phyloP scores from a whole-genome alignment of 257 asterid genomes.

The Ophiorrhiza pumila region DNA sequence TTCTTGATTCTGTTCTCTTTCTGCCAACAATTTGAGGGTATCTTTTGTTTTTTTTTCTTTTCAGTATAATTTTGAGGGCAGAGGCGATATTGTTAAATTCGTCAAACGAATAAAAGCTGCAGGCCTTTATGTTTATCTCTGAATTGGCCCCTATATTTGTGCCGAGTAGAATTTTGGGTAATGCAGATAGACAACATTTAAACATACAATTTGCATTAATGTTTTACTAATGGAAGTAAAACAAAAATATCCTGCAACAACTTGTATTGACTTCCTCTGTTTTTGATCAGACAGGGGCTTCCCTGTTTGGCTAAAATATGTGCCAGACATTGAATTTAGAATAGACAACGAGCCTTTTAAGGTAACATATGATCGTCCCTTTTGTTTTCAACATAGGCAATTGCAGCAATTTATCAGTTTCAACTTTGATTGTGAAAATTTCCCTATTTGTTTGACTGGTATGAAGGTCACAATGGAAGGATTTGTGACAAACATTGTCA shows the following conservation, averaged over 20 bases:
- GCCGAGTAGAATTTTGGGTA: constrained; percentile 96
- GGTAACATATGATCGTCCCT: too few species aligned
- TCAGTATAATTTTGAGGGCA: too few species aligned
- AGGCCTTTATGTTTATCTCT: too few species aligned
- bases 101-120: too few species aligned
- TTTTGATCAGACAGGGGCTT: constrained; percentile 68
- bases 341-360: constrained; percentile 78
- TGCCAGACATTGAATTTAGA: constrained; percentile 76
- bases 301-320: constrained; percentile 87
- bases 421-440: constrained; percentile 12
- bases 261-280: constrained; percentile 17
- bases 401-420: constrained; percentile 2
- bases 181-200: neutral
- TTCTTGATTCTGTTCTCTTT: too few species aligned
- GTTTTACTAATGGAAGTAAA: too few species aligned
- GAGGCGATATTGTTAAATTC: too few species aligned
- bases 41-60: too few species aligned
- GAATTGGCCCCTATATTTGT: constrained; percentile 84
- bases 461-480: constrained; percentile 73
- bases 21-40: too few species aligned
- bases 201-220: too few species aligned
- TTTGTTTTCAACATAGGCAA: neutral
- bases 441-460: too few species aligned
- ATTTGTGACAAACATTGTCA: constrained; percentile 53
- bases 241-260: too few species aligned